phyloP scores from a whole-genome alignment of 1,284 basidiomycete genomes.

The Ustilago hordei region DNA sequence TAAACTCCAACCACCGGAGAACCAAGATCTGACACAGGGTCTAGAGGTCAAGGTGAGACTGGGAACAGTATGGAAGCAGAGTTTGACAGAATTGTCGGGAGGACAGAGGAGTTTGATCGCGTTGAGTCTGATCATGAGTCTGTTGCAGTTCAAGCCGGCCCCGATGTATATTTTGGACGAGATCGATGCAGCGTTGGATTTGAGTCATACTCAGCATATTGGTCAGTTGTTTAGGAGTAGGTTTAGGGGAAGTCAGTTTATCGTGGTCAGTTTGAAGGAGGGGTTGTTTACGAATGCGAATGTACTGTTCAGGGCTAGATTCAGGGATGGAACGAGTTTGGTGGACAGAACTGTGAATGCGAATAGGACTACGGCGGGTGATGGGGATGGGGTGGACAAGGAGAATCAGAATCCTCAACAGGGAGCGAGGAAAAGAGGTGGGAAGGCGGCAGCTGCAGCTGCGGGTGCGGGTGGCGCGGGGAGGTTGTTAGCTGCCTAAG shows the following conservation, averaged over 20 bases:
- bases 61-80: constrained; percentile 96
- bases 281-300: constrained; percentile 96
- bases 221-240: constrained; percentile 94
- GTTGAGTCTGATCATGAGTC: constrained; percentile 94
- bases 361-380: constrained; percentile 34
- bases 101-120: constrained; percentile 97
- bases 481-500: constrained; percentile 27
- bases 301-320: constrained; percentile 90
- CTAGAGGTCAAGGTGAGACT: constrained; percentile 96
- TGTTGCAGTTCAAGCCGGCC: constrained; percentile 98
- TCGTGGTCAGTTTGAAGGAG: constrained; percentile 96
- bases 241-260: constrained; percentile 98
- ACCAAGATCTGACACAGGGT: constrained; percentile 90
- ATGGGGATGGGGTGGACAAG: constrained; percentile 35
- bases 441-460: constrained; percentile 6
- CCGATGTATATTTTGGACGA: constrained; percentile 99
- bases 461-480: constrained; percentile 10
- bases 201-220: constrained; percentile 95
- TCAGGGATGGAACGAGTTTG: constrained; percentile 90
- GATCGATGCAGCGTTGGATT: constrained; percentile 94
- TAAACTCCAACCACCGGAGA: constrained; percentile 92
- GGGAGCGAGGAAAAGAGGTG: constrained; percentile 18
- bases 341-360: constrained; percentile 75
- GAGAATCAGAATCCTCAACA: constrained; percentile 26
- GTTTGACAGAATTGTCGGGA: constrained; percentile 93